These are phyloP conservation scores for Pseudonitzschia delicatissima DNA, from an alignment of 108 stramenopile genomes.

Conservation along the genomic window DNA sequence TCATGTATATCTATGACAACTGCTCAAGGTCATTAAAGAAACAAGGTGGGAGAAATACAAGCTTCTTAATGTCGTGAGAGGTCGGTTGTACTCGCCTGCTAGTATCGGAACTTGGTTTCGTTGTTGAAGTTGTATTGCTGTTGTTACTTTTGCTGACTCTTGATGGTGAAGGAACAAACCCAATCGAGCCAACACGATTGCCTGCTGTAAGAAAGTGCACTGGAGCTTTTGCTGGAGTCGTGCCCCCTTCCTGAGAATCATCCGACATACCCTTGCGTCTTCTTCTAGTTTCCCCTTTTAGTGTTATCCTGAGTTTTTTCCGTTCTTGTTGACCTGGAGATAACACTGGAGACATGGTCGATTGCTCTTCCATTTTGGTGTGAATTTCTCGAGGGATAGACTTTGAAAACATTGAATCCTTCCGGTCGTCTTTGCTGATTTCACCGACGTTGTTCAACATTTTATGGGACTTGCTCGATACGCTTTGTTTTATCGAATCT, in stretches of 20 bases:
- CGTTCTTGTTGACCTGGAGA: too few relatives aligned
- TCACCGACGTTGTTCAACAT: too few relatives aligned
- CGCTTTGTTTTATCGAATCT: too few relatives aligned
- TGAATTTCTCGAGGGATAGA: too few relatives aligned
- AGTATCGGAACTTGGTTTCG: not conserved
- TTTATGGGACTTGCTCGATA: too few relatives aligned
- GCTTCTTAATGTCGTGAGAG: not conserved
- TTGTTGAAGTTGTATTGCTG: not conserved
- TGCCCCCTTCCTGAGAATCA: not conserved
- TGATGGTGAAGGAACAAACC: not conserved
- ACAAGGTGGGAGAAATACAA: not conserved
- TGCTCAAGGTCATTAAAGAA: too few relatives aligned
- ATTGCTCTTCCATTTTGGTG: too few relatives aligned
- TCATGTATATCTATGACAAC: too few relatives aligned
- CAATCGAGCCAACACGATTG: not conserved
- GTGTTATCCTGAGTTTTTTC: not conserved
- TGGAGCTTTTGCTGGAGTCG: not conserved
- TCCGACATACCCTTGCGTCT: not conserved
- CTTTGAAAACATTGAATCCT: too few relatives aligned
- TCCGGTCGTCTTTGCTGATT: too few relatives aligned
- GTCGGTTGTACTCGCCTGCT: not conserved
- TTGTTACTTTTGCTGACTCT: not conserved
- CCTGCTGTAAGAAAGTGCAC: not conserved
- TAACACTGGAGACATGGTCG: too few relatives aligned
- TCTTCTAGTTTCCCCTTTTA: not conserved